These are phyloP conservation scores for Pistacia atlantica DNA, from an alignment of 345 rosid genomes.

Conservation along the genomic window DNA sequence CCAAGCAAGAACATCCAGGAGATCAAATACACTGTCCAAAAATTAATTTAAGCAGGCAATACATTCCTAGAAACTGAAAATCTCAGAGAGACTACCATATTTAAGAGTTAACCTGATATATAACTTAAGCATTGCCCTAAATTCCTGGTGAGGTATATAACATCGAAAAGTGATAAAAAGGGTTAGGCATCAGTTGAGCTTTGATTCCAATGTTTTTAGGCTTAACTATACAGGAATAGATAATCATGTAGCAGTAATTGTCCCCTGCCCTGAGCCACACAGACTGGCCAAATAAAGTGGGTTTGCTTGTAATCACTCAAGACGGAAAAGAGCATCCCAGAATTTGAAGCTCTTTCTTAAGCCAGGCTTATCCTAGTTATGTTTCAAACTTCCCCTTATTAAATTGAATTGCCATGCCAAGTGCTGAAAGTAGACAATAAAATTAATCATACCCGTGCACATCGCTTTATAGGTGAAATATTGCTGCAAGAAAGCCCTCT, in stretches of 20 bases:
- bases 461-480: neutral
- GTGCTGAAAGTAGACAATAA: neutral
- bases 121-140: neutral
- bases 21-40: neutral
- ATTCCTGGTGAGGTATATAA: neutral
- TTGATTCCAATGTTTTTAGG: neutral
- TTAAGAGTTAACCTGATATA: neutral
- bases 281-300: neutral
- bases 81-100: neutral
- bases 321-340: neutral
- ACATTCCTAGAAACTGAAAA: neutral
- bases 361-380: neutral
- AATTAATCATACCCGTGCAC: neutral
- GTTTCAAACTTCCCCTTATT: neutral
- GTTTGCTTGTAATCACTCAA: neutral
- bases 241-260: neutral
- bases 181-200: neutral
- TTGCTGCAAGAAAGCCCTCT: neutral
- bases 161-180: neutral
- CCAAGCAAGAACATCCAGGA: neutral
- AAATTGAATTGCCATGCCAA: neutral
- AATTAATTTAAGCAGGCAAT: neutral
- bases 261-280: neutral
- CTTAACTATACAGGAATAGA: neutral
- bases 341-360: neutral